Evolutionary conservation across 2,329 filamentous ascomycete species (phyloP), one percentile per base, ranked within the genome.

Genomic region (Beauveria brongniartii): DNA sequence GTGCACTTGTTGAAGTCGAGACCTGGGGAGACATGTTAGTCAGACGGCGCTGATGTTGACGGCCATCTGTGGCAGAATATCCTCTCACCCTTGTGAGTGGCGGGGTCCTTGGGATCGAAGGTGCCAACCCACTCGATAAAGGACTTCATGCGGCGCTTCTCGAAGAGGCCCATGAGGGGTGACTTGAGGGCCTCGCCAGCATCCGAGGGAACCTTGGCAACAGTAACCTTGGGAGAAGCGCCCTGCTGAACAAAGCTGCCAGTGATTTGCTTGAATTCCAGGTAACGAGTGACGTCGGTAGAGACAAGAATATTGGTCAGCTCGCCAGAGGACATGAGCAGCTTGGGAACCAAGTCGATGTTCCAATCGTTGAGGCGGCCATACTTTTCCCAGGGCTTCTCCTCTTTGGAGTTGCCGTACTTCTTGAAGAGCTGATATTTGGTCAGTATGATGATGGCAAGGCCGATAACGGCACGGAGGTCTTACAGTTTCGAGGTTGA

Each of bases 361-460:
- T 97, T 97, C 94, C 94, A 99, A 83, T 97, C 93, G 79, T 97
- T 97, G 74, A 87, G 82, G 63, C 94, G 89, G 69, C 93, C 93
- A 75, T 97, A 97, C 78, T 96, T 92, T 82, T 95, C 93, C 94
- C 94, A 97, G 67, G 93, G 92, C 81, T 97, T 47, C n/a, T 37
- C 90, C 72, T 92, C 88, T 68, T 89, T 90, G 64, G 82, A 74
- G 81, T 94, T 94, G 74, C 91, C 90, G 76, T 96, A 95, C 76
- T 92, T 95, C 81, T 94, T 96, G 85, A 96, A 97, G 69, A 99
- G 89, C 91, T 95, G 34, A 37, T 37, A 63, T 64, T 61, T 58
- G 41, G 61, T 54, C 62, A 48, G 52, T 53, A 46, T 59, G 26
- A 18, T 41, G 46, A 28, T 24, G 7, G 43, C 20, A 22, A 41